Conservation (phyloP, 192 early-diverging fungal genomes). For the Coemansia sp. region DNA sequence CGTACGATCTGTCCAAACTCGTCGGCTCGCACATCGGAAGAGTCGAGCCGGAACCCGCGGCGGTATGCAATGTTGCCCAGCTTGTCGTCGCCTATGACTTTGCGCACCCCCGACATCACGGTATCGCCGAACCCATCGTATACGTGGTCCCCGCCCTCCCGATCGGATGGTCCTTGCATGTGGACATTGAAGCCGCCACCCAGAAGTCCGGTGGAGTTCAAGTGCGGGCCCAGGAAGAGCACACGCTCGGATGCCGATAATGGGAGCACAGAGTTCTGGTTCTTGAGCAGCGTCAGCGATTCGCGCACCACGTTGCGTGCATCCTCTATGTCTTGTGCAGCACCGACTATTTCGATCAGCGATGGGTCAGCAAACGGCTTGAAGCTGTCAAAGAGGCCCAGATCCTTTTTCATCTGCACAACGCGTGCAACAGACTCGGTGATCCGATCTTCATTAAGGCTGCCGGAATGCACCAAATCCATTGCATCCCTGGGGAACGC, state of each 20-base stretch:
- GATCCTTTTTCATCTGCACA: constrained; percentile 65
- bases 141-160: constrained; percentile 12
- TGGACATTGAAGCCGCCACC: constrained; percentile 53
- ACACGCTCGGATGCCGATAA: constrained; percentile 48
- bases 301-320: constrained; percentile 57
- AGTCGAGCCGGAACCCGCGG: constrained; percentile 21
- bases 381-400: constrained; percentile 57
- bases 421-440: constrained; percentile 57
- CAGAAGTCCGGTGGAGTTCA: constrained; percentile 58
- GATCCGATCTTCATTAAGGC: constrained; percentile 42
- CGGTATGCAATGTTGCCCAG: constrained; percentile 8
- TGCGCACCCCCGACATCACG: constrained; percentile 16
- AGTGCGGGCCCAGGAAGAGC: constrained; percentile 59
- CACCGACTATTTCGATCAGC: constrained; percentile 45
- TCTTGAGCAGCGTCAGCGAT: constrained; percentile 62
- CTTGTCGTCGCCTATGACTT: constrained; percentile 1
- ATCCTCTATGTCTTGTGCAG: constrained; percentile 44
- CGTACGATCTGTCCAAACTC: constrained; percentile 10
- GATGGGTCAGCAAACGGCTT: constrained; percentile 33
- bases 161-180: constrained; percentile 37
- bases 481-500: constrained; percentile 44
- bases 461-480: constrained; percentile 40
- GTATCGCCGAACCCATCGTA: constrained; percentile 35
- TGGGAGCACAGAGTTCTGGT: constrained; percentile 50
- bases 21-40: not conserved